Evolutionary conservation across 192 early-diverging fungal species (phyloP), one percentile per base, ranked within the genome.

Genomic region (Backusella parvicylindrica): DNA sequence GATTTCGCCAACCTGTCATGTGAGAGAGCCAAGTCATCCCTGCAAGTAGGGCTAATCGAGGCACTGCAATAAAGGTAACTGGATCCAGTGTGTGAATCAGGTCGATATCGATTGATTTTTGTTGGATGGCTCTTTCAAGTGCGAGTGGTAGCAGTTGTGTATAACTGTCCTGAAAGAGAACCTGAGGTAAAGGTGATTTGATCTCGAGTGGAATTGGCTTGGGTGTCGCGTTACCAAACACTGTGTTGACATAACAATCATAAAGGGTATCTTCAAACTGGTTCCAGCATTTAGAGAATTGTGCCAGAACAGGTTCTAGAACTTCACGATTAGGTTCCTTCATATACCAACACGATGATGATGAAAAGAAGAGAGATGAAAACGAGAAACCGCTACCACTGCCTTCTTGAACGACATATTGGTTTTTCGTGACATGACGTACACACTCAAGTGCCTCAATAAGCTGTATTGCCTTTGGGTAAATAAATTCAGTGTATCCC

Each of bases 11-110:
- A 16, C 70, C 70, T 33, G 70, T 53, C 18, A 47, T 32, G 35
- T 71, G 70, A 15, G 70, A 28, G 9, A 71, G 21, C 70, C 70
- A 71, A 8, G 70, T 71, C 43, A 71, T 43, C 6, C 70, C 70
- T 36, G 70, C 70, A 18, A 71, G 18, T 30, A 71, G 8, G 9
- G 70, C 70, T 18, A 71, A n/a, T 35, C 70, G 21, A n/a, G 70
- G 70, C 5, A 50, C 28, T 16, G 70, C 70, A 15, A 71, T 36
- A 50, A 71, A 71, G 8, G 18, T 32, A 35, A 32, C 30, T 0
- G 70, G 70, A 5, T 71, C 70, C 4, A 71, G 26, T n/a, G 40
- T 30, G 13, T 53, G 70, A 11, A 71, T 53, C 41, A 32, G 26
- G 9, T 28, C 16, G 11, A 53, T 11, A 30, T 35, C 33, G 18